Base-by-base conservation (phyloP, 371 early-diverging fungal species). In the Scutellospora calospora region DNA sequence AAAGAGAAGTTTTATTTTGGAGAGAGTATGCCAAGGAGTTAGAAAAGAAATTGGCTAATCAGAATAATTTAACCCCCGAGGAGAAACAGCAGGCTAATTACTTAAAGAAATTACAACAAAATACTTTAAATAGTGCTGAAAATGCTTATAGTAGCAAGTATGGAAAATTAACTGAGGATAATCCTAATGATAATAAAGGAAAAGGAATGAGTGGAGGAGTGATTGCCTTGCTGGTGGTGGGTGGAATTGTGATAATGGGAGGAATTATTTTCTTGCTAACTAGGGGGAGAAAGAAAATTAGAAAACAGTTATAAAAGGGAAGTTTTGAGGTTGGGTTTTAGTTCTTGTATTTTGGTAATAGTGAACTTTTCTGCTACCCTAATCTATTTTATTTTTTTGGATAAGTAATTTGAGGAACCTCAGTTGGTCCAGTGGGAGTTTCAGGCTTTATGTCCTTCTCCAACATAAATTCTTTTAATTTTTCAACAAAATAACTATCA, bases 91-190 rank as follows among this genome's bases (percentile, higher is more conserved):
- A 31, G 27, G 12, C 27, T 9, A 16, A 27, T n/a, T 63, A 63
- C 27, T 63, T 63, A 63, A 63, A 29, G 35, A 63, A 63, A 14
- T 63, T 63, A 16, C 65, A 63, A 6, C 65, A 14, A 25, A 63
- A 63, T 63, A 63, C 65, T 63, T 63, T 63, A 63, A 2, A 63
- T 3, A 63, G 25, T 31, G 65, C 65, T 16, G 65, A 63, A 25
- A 35, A 63, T 63, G 27, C 18, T 63, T 63, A 63, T 63, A 18
- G 27, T 14, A 11, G 2, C 27, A 63, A 16, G n/a, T 63, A 63
- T 63, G 65, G 65, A 22, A 25, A 3, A 22, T n/a, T 63, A 63
- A n/a, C 2, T 63, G 65, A 63, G 27, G 65, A 63, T 63, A 16
- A 16, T 25, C 27, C 65, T 5, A 16, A 35, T 35, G 27, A 63